phyloP scores from a whole-genome alignment of 257 asterid species.

The Jacaranda mimosifolia region DNA sequence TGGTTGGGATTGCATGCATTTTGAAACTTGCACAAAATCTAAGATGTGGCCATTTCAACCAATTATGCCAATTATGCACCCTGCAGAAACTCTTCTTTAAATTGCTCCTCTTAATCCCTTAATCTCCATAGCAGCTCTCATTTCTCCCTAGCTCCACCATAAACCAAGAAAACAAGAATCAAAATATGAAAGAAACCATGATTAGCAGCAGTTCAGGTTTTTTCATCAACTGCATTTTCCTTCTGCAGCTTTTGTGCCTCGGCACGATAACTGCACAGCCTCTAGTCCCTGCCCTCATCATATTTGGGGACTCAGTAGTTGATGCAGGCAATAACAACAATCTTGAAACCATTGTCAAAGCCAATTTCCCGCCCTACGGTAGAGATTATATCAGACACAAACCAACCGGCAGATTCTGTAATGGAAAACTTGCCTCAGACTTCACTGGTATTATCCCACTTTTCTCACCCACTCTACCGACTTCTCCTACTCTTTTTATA shows the following conservation, averaged over 20 bases:
- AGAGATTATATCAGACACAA: conserved; percentile 67
- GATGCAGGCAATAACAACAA: conserved; percentile 86
- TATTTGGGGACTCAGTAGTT: conserved; percentile 80
- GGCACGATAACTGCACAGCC: conserved; percentile 53
- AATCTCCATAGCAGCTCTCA: conserved; percentile 10
- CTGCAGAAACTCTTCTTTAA: conserved; percentile 28
- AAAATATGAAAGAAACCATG: neutral
- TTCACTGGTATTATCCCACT: conserved; percentile 61
- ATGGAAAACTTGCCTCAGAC: conserved; percentile 89
- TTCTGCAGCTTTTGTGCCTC: conserved; percentile 22
- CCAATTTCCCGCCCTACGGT: conserved; percentile 87
- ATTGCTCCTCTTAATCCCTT: conserved; percentile 26
- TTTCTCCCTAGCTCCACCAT: neutral
- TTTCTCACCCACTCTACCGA: conserved; percentile 33
- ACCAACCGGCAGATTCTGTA: conserved; percentile 86
- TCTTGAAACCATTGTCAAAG: conserved; percentile 74
- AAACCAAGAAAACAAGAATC: neutral
- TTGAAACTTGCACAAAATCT: conserved; percentile 30
- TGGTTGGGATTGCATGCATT: conserved; percentile 39
- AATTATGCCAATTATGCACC: conserved; percentile 32
- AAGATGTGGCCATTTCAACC: conserved; percentile 55
- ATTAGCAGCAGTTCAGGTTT: conserved; percentile 32
- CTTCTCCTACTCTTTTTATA: neutral
- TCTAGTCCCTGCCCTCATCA: conserved; percentile 71
- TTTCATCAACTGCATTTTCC: conserved; percentile 25